A percentile compares a stretch with the other conserved stretches of the same genome.
phyloP scores from a whole-genome alignment of 2,329 filamentous ascomycete genomes.

The Ophiostoma australiae region DNA sequence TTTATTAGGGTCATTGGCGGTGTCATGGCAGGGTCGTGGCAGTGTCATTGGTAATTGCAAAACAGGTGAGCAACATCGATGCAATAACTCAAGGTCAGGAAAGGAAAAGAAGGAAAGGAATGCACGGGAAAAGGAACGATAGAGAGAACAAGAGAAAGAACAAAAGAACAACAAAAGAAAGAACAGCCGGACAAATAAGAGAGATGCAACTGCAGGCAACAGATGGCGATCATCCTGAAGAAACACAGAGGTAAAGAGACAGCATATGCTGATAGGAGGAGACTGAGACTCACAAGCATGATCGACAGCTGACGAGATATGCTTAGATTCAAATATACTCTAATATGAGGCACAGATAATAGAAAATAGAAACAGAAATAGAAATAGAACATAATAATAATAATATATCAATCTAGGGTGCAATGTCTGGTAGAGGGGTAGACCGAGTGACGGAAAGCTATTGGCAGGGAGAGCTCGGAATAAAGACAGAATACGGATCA shows the following conservation, averaged over 20 bases:
- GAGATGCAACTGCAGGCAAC: not conserved
- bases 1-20: no score
- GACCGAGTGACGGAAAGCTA: not conserved
- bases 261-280: not conserved
- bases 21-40: no score
- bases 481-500: slow-evolving; percentile 1
- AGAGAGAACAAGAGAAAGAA: not conserved
- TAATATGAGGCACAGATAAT: no score
- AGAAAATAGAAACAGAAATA: no score
- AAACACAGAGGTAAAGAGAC: not conserved
- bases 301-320: not conserved
- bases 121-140: not conserved
- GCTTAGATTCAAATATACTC: not conserved
- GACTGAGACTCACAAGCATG: not conserved
- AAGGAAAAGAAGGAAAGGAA: not conserved
- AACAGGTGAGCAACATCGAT: not conserved
- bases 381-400: no score
- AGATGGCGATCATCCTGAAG: not conserved
- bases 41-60: no score
- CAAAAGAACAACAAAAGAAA: not conserved
- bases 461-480: not conserved
- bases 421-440: not conserved
- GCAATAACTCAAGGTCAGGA: not conserved
- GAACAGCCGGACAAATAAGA: not conserved
- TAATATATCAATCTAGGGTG: no score